Percentiles rank a stretch among this genome's conserved stretches.
Evolutionary conservation across 116 monocot genomes (phyloP).

Genomic region (Zostera marina): DNA sequence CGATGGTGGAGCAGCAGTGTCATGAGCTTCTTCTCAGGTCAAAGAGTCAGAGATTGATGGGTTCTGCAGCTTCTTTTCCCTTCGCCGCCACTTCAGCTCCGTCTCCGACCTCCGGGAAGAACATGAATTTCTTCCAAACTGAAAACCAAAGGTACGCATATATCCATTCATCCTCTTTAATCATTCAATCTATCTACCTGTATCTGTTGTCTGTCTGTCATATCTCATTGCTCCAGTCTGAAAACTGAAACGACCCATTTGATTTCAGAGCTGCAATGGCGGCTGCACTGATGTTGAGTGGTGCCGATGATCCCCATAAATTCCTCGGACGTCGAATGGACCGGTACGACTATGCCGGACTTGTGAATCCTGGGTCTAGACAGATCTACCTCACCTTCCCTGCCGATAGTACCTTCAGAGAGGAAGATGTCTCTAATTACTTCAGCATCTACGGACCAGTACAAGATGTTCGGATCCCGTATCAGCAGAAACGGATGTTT

Average conservation of each 20-base stretch:
- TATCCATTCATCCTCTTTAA: neutral
- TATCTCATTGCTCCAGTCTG: too few species aligned
- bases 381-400: conserved; percentile 99
- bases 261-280: conserved; percentile 12
- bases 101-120: conserved; percentile 19
- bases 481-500: conserved; percentile 89
- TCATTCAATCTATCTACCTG: too few species aligned
- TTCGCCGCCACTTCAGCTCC: conserved; percentile 34
- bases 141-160: neutral
- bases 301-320: conserved; percentile 19
- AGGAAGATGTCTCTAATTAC: conserved; percentile 75
- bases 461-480: conserved; percentile 89
- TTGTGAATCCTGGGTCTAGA: conserved; percentile 44
- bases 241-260: neutral
- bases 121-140: conserved; percentile 22
- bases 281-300: conserved; percentile 23
- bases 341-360: conserved; percentile 18
- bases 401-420: conserved; percentile 78
- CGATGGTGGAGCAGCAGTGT: conserved; percentile 34
- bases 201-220: neutral
- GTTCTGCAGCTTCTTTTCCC: conserved; percentile 34
- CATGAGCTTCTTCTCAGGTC: conserved; percentile 63
- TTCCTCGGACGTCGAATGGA: conserved; percentile 20
- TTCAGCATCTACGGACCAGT: conserved; percentile 92
- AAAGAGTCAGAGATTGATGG: conserved; percentile 48